Conservation (phyloP, 2,329 filamentous ascomycete species). For the Rhynchosporium secalis region DNA sequence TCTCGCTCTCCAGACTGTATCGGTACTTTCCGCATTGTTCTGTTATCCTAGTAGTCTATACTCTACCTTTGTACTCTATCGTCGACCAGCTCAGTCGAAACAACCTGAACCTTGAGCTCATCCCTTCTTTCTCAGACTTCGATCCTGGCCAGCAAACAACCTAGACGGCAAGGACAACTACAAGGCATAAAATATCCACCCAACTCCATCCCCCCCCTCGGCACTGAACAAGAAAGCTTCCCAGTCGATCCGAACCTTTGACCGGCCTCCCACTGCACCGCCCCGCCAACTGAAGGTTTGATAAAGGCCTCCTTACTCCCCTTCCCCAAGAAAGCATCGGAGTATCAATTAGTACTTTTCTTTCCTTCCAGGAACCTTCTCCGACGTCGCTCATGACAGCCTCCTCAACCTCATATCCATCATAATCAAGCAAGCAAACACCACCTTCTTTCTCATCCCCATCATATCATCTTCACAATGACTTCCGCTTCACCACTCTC, state of each 20-base stretch:
- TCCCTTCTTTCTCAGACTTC: slow-evolving; percentile 23
- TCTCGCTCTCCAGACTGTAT: background rate
- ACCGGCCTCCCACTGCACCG: slow-evolving; percentile 16
- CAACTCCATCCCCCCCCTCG: slow-evolving; percentile 13
- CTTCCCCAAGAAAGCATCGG: slow-evolving; percentile 11
- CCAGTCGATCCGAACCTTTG: slow-evolving; percentile 21
- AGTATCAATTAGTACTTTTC: slow-evolving; percentile 20
- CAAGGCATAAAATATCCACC: slow-evolving; percentile 27
- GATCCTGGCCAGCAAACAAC: slow-evolving; percentile 16
- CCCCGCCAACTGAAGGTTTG: slow-evolving; percentile 25
- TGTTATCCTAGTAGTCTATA: slow-evolving; percentile 6
- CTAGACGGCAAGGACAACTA: slow-evolving; percentile 15
- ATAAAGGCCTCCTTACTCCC: slow-evolving; percentile 25
- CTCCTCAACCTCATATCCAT: slow-evolving; percentile 16
- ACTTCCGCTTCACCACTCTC: slow-evolving; percentile 24
- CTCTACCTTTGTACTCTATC: slow-evolving; percentile 9
- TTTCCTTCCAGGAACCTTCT: slow-evolving; percentile 27
- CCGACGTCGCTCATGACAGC: slow-evolving; percentile 27
- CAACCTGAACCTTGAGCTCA: slow-evolving; percentile 28
- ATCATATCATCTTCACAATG: slow-evolving; percentile 34
- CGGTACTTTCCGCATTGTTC: slow-evolving; percentile 27
- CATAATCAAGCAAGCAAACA: slow-evolving; percentile 20
- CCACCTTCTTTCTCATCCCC: slow-evolving; percentile 31
- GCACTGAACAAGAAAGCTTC: slow-evolving; percentile 10
- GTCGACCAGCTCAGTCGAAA: slow-evolving; percentile 26